phyloP scores from a whole-genome alignment of 2,329 filamentous ascomycete species.

The Pyrenochaeta sp. region DNA sequence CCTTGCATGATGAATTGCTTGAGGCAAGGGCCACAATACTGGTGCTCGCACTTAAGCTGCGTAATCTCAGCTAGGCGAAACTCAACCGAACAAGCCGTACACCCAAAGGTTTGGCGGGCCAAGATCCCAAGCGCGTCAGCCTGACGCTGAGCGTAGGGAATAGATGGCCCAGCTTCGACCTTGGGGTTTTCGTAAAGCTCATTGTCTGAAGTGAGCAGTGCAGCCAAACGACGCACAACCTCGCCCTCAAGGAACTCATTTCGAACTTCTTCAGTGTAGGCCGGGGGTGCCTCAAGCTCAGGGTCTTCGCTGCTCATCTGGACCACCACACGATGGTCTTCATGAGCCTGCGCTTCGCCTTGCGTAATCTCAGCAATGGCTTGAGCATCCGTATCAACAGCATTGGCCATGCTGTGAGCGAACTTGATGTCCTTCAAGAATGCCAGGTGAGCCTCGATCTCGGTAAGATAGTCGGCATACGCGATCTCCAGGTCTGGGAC shows the following conservation, averaged over 20 bases:
- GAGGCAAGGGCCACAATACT: conserved; percentile 21
- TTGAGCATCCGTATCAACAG: conserved; percentile 30
- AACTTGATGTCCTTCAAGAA: conserved; percentile 30
- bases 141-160: conserved; percentile 16
- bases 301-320: conserved; percentile 22
- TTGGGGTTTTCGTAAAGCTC: conserved; percentile 18
- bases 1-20: conserved; percentile 20
- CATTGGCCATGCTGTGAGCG: conserved; percentile 32
- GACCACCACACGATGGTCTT: conserved; percentile 22
- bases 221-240: conserved; percentile 8
- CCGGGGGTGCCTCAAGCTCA: conserved; percentile 19
- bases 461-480: conserved; percentile 21
- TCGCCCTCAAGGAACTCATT: conserved; percentile 1
- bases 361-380: conserved; percentile 20
- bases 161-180: conserved; percentile 17
- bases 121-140: conserved; percentile 13
- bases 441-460: conserved; percentile 17
- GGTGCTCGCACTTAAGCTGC: conserved; percentile 13
- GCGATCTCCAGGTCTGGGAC: conserved; percentile 29
- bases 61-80: conserved; percentile 4
- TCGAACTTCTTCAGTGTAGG: background rate
- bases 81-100: conserved; percentile 10
- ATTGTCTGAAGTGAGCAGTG: background rate
- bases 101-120: conserved; percentile 4
- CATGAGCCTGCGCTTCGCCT: conserved; percentile 21